Evolutionary conservation across 164 flowering plant species (phyloP).

Genomic region (Magnolia sinica): DNA sequence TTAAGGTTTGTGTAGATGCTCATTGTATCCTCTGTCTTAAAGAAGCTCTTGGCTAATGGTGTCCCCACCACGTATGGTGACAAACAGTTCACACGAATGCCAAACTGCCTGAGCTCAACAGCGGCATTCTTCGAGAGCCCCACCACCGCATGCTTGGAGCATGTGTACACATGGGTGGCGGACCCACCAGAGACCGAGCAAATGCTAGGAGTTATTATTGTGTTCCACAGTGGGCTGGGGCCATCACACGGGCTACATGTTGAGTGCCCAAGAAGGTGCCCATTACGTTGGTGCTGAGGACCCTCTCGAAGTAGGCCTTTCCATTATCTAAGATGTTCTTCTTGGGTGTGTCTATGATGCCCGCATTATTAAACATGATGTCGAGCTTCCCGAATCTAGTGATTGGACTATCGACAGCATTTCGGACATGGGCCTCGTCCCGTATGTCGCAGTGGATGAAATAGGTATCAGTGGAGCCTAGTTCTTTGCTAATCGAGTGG

Average conservation of each 20-base stretch:
- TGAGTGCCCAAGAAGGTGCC: constrained; percentile 11
- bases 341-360: constrained; percentile 25
- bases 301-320: constrained; percentile 20
- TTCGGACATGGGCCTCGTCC: constrained; percentile 32
- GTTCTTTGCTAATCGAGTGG: constrained; percentile 12
- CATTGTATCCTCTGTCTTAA: not conserved
- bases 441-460: constrained; percentile 48
- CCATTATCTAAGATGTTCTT: constrained; percentile 31
- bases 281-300: not conserved
- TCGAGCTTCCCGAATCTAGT: constrained; percentile 3
- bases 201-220: not conserved
- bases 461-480: constrained; percentile 1
- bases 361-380: constrained; percentile 13
- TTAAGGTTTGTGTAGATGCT: not conserved
- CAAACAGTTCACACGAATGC: constrained; percentile 25
- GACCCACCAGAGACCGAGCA: not conserved
- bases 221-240: constrained; percentile 9
- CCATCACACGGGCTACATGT: constrained; percentile 25
- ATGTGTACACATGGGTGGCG: constrained; percentile 6
- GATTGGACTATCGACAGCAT: not conserved
- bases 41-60: not conserved
- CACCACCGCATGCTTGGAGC: constrained; percentile 19
- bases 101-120: constrained; percentile 20
- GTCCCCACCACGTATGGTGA: constrained; percentile 15
- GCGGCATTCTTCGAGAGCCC: constrained; percentile 17